A percentile compares a stretch with the other conserved stretches of the same genome.
Evolutionary conservation across 768 basidiomycete genomes (phyloP).

Genomic region (Hydnum rufescens): DNA sequence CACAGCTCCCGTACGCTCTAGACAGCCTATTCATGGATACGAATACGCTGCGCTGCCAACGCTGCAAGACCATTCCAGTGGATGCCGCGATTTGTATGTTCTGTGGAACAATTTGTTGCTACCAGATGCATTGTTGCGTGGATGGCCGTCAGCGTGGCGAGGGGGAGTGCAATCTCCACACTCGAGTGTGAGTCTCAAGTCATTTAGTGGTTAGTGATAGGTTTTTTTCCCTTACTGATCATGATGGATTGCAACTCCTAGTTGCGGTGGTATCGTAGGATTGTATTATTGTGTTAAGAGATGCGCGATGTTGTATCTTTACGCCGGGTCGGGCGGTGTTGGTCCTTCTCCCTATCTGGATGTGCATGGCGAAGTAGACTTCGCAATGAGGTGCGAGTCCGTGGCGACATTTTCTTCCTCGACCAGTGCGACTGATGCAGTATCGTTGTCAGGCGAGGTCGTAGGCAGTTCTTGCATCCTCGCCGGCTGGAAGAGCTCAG

Average conservation of each 20-base stretch:
- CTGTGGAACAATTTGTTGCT: slow-evolving; percentile 73
- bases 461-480: slow-evolving; percentile 69
- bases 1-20: slow-evolving; percentile 58
- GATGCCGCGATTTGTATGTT: slow-evolving; percentile 84
- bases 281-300: slow-evolving; percentile 84
- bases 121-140: slow-evolving; percentile 82
- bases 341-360: slow-evolving; percentile 81
- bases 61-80: slow-evolving; percentile 58
- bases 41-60: slow-evolving; percentile 48
- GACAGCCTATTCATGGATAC: slow-evolving; percentile 71
- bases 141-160: slow-evolving; percentile 39
- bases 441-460: slow-evolving; percentile 41
- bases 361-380: slow-evolving; percentile 81
- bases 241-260: too few relatives aligned
- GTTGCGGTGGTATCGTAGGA: slow-evolving; percentile 79
- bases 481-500: slow-evolving; percentile 83
- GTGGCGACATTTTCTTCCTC: neutral
- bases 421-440: neutral
- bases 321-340: slow-evolving; percentile 78
- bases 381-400: slow-evolving; percentile 62
- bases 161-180: slow-evolving; percentile 93
- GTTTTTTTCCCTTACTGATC: neutral
- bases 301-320: slow-evolving; percentile 76
- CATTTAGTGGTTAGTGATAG: neutral
- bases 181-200: slow-evolving; percentile 53